A percentile compares a stretch with the other conserved stretches of the same genome.
Evolutionary conservation across 2,329 filamentous ascomycete species (phyloP).

Genomic region (Talaromyces pinophilus): DNA sequence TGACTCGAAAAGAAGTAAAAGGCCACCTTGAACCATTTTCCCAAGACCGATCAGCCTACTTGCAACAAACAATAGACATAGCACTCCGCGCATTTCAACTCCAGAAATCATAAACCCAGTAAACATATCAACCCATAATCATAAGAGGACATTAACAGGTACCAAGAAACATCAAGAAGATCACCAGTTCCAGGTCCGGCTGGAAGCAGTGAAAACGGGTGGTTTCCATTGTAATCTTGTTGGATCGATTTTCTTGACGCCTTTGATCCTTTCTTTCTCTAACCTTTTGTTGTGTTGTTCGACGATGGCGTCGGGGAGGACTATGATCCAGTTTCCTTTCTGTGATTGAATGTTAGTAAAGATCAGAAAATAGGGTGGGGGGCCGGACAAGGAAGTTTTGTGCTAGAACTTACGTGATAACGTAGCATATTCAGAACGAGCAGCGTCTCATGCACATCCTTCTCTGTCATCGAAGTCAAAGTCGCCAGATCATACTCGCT

Average conservation of each 20-base stretch:
- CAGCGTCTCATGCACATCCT: constrained; percentile 91
- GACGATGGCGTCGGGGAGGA: constrained; percentile 81
- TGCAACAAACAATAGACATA: not conserved
- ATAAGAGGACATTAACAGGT: constrained; percentile 1
- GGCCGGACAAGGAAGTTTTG: no score
- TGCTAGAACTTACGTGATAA: constrained; percentile 63
- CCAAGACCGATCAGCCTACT: not conserved
- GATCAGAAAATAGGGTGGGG: not conserved
- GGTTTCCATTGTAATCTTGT: constrained; percentile 89
- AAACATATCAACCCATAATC: not conserved
- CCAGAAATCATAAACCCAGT: not conserved
- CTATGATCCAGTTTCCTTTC: constrained; percentile 95
- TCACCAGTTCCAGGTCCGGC: constrained; percentile 93
- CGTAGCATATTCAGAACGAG: constrained; percentile 93
- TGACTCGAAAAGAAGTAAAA: not conserved
- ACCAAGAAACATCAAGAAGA: not conserved
- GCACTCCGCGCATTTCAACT: not conserved
- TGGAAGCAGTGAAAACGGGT: constrained; percentile 86
- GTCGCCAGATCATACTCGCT: constrained; percentile 84
- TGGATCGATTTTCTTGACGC: constrained; percentile 72
- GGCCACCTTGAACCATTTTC: not conserved
- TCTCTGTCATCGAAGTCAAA: constrained; percentile 89
- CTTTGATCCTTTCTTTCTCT: constrained; percentile 78
- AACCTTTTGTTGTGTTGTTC: constrained; percentile 67
- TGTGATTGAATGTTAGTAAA: constrained; percentile 24